Evolutionary conservation across 179 eudicot genomes (phyloP).

Genomic region (Sideroxylon spinosum): DNA sequence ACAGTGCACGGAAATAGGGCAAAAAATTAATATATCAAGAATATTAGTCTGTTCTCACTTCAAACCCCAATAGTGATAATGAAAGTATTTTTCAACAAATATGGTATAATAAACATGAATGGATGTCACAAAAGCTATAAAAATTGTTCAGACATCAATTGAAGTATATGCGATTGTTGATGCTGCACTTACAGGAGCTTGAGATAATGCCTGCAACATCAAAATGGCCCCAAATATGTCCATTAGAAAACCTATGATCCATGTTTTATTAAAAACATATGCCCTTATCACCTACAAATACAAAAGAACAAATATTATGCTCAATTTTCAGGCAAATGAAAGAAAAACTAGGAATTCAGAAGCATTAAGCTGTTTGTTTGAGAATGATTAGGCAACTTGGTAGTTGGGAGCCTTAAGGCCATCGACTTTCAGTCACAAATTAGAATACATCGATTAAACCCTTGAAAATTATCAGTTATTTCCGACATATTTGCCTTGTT

Average conservation of each 20-base stretch:
- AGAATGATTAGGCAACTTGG: neutral
- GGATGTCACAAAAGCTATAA: neutral
- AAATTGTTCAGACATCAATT: neutral
- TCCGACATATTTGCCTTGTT: neutral
- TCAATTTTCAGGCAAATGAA: neutral
- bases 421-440: neutral
- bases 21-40: neutral
- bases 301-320: neutral
- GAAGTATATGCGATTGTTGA: slow-evolving; percentile 14
- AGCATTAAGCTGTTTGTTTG: neutral
- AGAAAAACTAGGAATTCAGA: neutral
- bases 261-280: slow-evolving; percentile 72
- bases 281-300: slow-evolving; percentile 81
- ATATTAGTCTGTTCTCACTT: neutral
- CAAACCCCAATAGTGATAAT: neutral
- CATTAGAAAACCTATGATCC: slow-evolving; percentile 84
- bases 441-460: neutral
- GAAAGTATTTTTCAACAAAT: neutral
- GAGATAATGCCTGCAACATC: slow-evolving; percentile 94
- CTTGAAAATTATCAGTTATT: neutral
- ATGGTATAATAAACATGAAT: neutral
- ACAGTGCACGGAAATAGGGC: neutral
- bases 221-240: slow-evolving; percentile 85
- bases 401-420: neutral
- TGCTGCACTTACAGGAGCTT: slow-evolving; percentile 75